Evolutionary conservation across 2,329 filamentous ascomycete genomes (phyloP), one percentile per base, ranked within the genome.

Genomic region (Colletotrichum sp.): DNA sequence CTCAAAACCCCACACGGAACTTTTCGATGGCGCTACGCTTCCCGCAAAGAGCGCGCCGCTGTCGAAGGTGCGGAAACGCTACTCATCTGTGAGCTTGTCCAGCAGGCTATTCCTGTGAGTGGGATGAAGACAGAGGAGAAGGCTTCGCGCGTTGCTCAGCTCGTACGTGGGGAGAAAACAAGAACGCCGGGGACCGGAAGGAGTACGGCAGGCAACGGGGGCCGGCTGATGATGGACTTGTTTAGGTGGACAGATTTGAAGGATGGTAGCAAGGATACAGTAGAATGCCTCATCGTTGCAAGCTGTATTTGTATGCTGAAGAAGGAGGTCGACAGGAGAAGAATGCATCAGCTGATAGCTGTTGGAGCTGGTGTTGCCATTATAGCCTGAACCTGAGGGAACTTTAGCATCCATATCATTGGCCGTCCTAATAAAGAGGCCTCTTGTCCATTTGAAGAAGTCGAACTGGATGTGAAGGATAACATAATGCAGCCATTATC

Each of bases 241-340:
- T 64, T 80, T 4, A 80, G 80, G 71, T 86, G 85, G 83, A 74
- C 72, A 28, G 84, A 80, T 9, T 44, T 71, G 5, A 86, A 85
- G 79, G 82, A 79, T 8, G 82, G 84, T 60, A 78, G 70, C 5
- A 79, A 79, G 64, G 82, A 90, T 79, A 81, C 89, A 74, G 84
- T 84, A 16, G 85, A 90, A 79, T 83, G 87, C n/a, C 77, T 93
- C 25, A 85, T 90, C 12, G 86, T 93, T 22, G 87, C 88, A 59
- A 92, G 89, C 19, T 91, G 88, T 74, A 78, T 93, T 72, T 82
- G 88, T 19, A 92, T 94, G 91, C 81, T 93, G 78, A 93, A 93
- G 88, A 91, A 90, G 82, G 92, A 93, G 86, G 84, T 92, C 66
- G 92, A 93, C 81, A 84, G 91, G 57, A 84, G 90, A 77, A 85